phyloP scores from a whole-genome alignment of 768 basidiomycete species.

The Guyanaporus albipodus region DNA sequence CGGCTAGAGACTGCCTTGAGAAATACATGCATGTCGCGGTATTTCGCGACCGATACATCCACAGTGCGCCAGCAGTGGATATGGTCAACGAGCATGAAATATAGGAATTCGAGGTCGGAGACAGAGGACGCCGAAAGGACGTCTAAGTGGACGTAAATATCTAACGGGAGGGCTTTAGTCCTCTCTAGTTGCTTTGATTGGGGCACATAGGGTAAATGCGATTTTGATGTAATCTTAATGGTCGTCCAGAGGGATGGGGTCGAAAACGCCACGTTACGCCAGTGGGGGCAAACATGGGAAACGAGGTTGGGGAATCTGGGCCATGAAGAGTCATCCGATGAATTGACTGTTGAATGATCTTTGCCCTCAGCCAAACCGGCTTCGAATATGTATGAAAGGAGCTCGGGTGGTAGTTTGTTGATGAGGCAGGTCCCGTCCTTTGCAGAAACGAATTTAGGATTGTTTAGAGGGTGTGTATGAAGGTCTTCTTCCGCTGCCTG shows the following conservation, averaged over 20 bases:
- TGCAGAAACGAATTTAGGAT: not conserved
- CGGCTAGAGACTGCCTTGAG: slow-evolving; percentile 40
- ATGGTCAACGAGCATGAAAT: slow-evolving; percentile 46
- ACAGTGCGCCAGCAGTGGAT: slow-evolving; percentile 51
- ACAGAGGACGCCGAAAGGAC: slow-evolving; percentile 18
- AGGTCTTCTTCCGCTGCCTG: not conserved
- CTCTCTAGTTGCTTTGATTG: slow-evolving; percentile 47
- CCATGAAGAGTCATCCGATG: too few relatives aligned
- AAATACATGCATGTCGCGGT: slow-evolving; percentile 44
- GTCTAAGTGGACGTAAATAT: slow-evolving; percentile 45
- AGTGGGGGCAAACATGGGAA: slow-evolving; percentile 42
- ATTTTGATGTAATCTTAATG: slow-evolving; percentile 25
- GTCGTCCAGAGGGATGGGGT: slow-evolving; percentile 56
- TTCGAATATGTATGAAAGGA: not conserved
- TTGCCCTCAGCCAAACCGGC: not conserved
- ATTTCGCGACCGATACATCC: slow-evolving; percentile 43
- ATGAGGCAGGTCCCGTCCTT: not conserved
- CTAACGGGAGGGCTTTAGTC: slow-evolving; percentile 50
- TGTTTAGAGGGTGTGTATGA: not conserved
- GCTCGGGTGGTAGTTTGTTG: not conserved
- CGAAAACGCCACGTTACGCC: slow-evolving; percentile 51
- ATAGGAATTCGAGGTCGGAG: slow-evolving; percentile 26
- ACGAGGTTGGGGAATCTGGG: slow-evolving; percentile 43
- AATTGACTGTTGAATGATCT: too few relatives aligned
- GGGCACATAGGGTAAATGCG: slow-evolving; percentile 41